Base-by-base conservation (phyloP, 208 protist species). In the Angomonas ambiguus region DNA sequence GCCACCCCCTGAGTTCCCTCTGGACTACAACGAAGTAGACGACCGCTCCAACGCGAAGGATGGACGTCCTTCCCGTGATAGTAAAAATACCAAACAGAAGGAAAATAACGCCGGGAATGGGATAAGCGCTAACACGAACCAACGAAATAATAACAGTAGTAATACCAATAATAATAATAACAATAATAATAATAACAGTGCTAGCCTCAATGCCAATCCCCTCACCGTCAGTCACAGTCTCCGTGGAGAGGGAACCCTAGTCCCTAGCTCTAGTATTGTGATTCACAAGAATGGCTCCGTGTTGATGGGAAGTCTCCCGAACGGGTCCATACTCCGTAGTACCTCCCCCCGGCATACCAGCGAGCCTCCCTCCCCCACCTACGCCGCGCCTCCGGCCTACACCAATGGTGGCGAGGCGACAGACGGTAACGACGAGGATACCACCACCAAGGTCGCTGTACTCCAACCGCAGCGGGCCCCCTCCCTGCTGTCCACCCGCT, bases 401-500 rank as follows among this genome's bases (percentile, higher is more conserved):
- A n/a, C n/a, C n/a, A n/a, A n/a, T n/a, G n/a, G n/a, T n/a, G n/a
- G n/a, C n/a, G n/a, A n/a, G n/a, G n/a, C n/a, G n/a, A n/a, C n/a
- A n/a, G n/a, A 45, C 38, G 11, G 16, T 16, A 45, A 45, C 38
- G 16, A 16, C 38, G 16, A 45, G 8, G 38, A 16, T 45, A 45
- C 8, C 16, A 8, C 38, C 38, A 8, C 8, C 38, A 45, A 45
- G 38, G 38, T n/a, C 11, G 38, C 22, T 11, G 38, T 33, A 10
- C 30, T 25, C 38, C 53, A n/a, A n/a, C n/a, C n/a, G n/a, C n/a
- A n/a, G n/a, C n/a, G n/a, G n/a, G n/a, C n/a, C n/a, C n/a, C n/a
- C n/a, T n/a, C n/a, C n/a, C n/a, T 41, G 16, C 31, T 69, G 31
- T 79, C 69, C 22, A 45, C 63, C 57, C 55, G 49, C 62, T 76